Conservation (phyloP, 208 protist species). For the Leishmania amazonensis region DNA sequence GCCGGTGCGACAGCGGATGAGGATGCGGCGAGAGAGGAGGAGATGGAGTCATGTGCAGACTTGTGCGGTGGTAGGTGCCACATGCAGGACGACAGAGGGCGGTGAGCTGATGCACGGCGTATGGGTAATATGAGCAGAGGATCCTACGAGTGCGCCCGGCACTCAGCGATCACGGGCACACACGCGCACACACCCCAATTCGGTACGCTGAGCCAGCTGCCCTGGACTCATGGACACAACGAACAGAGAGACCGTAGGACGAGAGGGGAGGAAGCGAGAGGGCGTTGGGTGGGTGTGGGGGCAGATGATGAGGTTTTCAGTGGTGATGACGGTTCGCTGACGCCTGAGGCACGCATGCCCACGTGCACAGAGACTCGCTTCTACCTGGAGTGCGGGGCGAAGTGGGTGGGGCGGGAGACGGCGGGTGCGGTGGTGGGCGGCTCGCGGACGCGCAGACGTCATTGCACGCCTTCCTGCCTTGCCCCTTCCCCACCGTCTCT, state of each 20-base stretch:
- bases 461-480: not conserved
- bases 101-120: not conserved
- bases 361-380: not conserved
- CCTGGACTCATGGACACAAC: not conserved
- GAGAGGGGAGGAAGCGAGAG: not conserved
- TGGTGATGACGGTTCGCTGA: not conserved
- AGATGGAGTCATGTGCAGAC: not conserved
- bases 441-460: not conserved
- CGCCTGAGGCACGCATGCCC: not conserved
- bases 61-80: not conserved
- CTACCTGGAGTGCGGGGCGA: not conserved
- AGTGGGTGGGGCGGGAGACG: not conserved
- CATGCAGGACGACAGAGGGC: not conserved
- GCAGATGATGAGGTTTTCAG: not conserved
- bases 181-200: not conserved
- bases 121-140: not conserved
- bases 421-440: not conserved
- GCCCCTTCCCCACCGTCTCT: not conserved
- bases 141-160: not conserved
- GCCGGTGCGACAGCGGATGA: not conserved
- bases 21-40: slow-evolving; percentile 20
- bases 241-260: not conserved
- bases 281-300: not conserved
- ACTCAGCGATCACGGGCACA: not conserved
- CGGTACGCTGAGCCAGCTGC: not conserved